These are phyloP conservation scores for Physcomitrium patens DNA, from an alignment of 225 moss, liverwort and hornwort species.

Conservation along the genomic window DNA sequence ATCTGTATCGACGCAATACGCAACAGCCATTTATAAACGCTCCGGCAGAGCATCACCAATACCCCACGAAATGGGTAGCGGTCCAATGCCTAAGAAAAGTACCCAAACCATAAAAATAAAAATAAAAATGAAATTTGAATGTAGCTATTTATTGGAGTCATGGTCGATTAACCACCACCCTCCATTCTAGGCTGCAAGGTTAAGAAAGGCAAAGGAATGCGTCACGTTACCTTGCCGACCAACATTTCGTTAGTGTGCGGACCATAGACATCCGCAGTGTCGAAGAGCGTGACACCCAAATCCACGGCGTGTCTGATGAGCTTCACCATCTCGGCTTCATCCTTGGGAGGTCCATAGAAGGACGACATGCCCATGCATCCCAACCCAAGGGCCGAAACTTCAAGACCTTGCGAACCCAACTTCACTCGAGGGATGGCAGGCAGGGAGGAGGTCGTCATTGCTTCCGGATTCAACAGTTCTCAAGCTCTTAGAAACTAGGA, in stretches of 20 bases:
- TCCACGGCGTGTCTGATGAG: constrained; percentile 67
- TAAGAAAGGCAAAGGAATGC: too few species aligned
- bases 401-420: constrained; percentile 71
- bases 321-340: constrained; percentile 62
- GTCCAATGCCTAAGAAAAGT: too few species aligned
- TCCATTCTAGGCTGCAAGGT: neutral
- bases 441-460: constrained; percentile 49
- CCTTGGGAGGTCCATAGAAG: constrained; percentile 60
- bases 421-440: constrained; percentile 49
- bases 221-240: constrained; percentile 57
- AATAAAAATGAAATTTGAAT: too few species aligned
- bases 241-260: constrained; percentile 63
- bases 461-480: neutral
- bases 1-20: too few species aligned
- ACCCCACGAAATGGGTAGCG: too few species aligned
- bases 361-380: constrained; percentile 86
- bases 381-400: constrained; percentile 68
- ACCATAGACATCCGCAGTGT: constrained; percentile 60
- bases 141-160: neutral
- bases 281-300: constrained; percentile 60
- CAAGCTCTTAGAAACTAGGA: too few species aligned
- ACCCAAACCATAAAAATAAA: too few species aligned
- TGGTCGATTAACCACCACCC: neutral
- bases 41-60: too few species aligned
- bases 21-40: too few species aligned